Evolutionary conservation across 441 rosid genomes (phyloP).

Genomic region (Pelargonium exstipulatum): DNA sequence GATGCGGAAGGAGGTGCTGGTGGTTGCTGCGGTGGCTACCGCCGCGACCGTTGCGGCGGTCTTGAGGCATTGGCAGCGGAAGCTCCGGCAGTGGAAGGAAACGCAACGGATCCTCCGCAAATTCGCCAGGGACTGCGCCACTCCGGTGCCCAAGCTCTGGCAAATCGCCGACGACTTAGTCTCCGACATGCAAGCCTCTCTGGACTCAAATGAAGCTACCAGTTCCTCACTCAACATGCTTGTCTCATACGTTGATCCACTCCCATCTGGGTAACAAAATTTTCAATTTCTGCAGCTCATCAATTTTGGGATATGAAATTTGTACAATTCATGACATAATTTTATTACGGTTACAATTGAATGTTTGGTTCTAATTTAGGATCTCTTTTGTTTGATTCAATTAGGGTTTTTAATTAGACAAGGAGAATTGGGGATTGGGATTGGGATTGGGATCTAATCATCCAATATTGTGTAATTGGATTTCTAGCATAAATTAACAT

Average conservation of each 20-base stretch:
- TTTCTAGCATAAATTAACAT: too few relatives aligned
- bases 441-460: too few relatives aligned
- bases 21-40: conserved; percentile 25
- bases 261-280: conserved; percentile 45
- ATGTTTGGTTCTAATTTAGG: background rate
- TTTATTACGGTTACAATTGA: conserved; percentile 6
- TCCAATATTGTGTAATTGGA: too few relatives aligned
- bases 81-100: conserved; percentile 31
- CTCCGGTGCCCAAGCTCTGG: conserved; percentile 55
- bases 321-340: too few relatives aligned
- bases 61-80: conserved; percentile 30
- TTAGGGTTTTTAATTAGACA: too few relatives aligned
- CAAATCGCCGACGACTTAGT: conserved; percentile 43
- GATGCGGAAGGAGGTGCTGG: conserved; percentile 33
- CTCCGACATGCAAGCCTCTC: conserved; percentile 40
- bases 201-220: conserved; percentile 20
- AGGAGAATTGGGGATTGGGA: too few relatives aligned
- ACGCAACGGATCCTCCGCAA: conserved; percentile 41
- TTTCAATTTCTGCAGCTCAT: too few relatives aligned
- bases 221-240: conserved; percentile 37
- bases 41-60: conserved; percentile 24
- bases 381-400: too few relatives aligned
- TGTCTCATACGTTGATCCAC: conserved; percentile 38
- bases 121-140: conserved; percentile 56
- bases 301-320: too few relatives aligned